These are phyloP conservation scores for Lichtheimia ramosa DNA, from an alignment of 371 early-diverging fungal species.

Conservation along the genomic window DNA sequence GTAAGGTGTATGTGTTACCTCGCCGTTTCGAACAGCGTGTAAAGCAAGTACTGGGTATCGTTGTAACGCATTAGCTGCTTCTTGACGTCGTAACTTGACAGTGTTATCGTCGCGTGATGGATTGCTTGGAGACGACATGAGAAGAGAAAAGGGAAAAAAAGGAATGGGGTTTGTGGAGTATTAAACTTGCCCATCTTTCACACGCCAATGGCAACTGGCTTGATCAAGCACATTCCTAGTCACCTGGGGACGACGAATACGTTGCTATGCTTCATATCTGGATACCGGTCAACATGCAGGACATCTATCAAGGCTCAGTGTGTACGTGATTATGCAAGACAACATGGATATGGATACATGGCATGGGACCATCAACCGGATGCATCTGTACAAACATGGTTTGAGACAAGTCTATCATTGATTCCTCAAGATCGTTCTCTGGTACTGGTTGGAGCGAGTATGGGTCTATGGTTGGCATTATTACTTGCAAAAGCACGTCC, in stretches of 20 bases:
- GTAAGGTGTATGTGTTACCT: slow-evolving; percentile 5
- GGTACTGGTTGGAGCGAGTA: slow-evolving; percentile 33
- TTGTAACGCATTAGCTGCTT: slow-evolving; percentile 19
- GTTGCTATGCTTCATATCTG: slow-evolving; percentile 42
- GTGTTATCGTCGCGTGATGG: slow-evolving; percentile 10
- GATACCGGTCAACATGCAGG: slow-evolving; percentile 33
- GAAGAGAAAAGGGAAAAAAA: neutral
- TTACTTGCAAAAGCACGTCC: slow-evolving; percentile 14
- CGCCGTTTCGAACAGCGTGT: slow-evolving; percentile 13
- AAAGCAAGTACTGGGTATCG: slow-evolving; percentile 16
- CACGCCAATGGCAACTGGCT: neutral
- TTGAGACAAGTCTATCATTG: slow-evolving; percentile 17
- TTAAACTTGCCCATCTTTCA: neutral
- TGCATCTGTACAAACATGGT: slow-evolving; percentile 30
- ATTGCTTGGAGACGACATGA: neutral
- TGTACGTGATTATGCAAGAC: slow-evolving; percentile 17
- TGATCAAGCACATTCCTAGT: neutral
- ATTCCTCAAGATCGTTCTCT: slow-evolving; percentile 3
- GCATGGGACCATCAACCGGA: slow-evolving; percentile 32
- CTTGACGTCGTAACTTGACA: slow-evolving; percentile 13
- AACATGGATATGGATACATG: slow-evolving; percentile 26
- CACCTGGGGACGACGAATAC: slow-evolving; percentile 10
- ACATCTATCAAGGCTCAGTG: slow-evolving; percentile 30
- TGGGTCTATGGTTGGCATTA: slow-evolving; percentile 43
- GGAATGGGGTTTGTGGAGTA: neutral